phyloP scores from a whole-genome alignment of 441 rosid genomes.

The Populus hybrid region DNA sequence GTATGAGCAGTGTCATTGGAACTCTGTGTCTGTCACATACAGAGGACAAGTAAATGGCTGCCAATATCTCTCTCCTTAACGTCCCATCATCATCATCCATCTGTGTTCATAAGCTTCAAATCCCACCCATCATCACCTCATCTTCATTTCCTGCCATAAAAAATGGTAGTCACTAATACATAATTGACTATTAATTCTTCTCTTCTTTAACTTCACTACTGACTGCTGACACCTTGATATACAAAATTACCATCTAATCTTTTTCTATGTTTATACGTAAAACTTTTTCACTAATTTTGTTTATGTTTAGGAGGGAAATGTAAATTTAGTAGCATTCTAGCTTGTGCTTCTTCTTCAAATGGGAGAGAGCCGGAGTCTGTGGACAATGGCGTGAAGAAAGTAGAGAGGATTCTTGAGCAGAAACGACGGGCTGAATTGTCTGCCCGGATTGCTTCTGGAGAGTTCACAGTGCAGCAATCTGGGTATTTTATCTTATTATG shows the following conservation, averaged over 20 bases:
- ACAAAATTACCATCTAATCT: not conserved
- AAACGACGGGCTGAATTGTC: constrained; percentile 78
- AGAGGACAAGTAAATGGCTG: constrained; percentile 27
- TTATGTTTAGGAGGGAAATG: constrained; percentile 22
- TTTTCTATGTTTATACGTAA: not conserved
- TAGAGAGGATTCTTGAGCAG: constrained; percentile 53
- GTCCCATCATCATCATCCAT: constrained; percentile 20
- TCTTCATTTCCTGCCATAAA: constrained; percentile 1
- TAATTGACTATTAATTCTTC: not conserved
- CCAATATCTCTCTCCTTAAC: constrained; percentile 33
- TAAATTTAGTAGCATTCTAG: constrained; percentile 26
- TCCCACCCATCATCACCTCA: constrained; percentile 11
- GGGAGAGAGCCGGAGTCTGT: constrained; percentile 58
- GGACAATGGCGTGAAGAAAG: constrained; percentile 39
- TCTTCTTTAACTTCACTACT: not conserved
- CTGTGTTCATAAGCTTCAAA: constrained; percentile 18
- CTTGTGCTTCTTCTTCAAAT: constrained; percentile 55
- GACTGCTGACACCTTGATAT: not conserved
- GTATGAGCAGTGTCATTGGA: too few relatives aligned
- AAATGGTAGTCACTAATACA: constrained; percentile 5
- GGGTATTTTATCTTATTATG: constrained; percentile 34
- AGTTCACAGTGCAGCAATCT: constrained; percentile 61
- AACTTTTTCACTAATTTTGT: not conserved
- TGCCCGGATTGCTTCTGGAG: constrained; percentile 84
- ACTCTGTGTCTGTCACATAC: too few relatives aligned